Percentiles rank a stretch among this genome's conserved stretches.
phyloP scores from a whole-genome alignment of 257 asterid genomes.

The Plantago major region DNA sequence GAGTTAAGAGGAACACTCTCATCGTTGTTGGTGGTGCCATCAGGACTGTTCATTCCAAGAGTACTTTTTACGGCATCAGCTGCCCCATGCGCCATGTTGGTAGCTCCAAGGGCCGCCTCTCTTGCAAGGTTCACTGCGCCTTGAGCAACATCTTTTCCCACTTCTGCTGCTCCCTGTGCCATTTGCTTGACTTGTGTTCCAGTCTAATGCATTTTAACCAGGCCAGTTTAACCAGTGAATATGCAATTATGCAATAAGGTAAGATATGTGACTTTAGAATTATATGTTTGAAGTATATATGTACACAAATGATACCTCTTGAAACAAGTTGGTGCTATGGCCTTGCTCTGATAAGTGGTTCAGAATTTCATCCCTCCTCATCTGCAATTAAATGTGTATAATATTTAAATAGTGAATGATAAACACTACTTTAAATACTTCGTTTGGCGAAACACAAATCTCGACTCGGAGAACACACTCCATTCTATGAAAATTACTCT shows the following conservation, averaged over 20 bases:
- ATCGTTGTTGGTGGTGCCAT: constrained; percentile 2
- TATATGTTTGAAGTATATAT: no score
- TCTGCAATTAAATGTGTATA: constrained; percentile 23
- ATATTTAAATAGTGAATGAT: not conserved
- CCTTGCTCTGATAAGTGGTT: constrained; percentile 36
- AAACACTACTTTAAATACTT: no score
- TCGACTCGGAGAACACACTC: no score
- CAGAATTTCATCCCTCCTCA: constrained; percentile 40
- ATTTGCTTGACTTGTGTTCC: constrained; percentile 40
- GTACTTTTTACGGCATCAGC: constrained; percentile 61
- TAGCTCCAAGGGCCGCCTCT: constrained; percentile 46
- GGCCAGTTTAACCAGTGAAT: not conserved
- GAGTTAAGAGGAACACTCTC: constrained; percentile 8
- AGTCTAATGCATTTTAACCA: constrained; percentile 20
- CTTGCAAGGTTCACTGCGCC: constrained; percentile 45
- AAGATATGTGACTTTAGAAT: not conserved
- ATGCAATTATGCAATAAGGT: no score
- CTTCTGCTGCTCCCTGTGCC: constrained; percentile 56
- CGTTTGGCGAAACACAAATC: no score
- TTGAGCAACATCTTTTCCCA: constrained; percentile 42
- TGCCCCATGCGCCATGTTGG: constrained; percentile 51
- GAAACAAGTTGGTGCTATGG: constrained; percentile 38
- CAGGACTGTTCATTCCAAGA: constrained; percentile 32
- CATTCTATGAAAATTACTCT: no score
- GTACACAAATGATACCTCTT: constrained; percentile 40